phyloP scores from a whole-genome alignment of 495 filamentous ascomycete genomes.

The Peziza echinospora region DNA sequence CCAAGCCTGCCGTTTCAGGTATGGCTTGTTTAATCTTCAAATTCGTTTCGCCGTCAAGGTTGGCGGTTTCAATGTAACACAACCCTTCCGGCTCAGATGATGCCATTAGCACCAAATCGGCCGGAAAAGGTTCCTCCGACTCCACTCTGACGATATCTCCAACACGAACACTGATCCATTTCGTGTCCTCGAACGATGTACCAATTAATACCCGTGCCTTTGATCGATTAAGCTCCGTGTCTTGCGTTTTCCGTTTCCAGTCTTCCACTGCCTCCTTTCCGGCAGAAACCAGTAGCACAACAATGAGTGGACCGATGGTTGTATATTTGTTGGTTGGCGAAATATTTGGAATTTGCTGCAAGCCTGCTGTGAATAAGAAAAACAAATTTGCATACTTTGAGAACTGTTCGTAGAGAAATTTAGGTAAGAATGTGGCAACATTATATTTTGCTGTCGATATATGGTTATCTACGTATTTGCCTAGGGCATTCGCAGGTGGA shows the following conservation, averaged over 20 bases:
- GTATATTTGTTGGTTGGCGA: slow-evolving; percentile 90
- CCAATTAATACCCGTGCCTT: slow-evolving; percentile 69
- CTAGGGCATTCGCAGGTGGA: slow-evolving; percentile 67
- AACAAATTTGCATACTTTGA: slow-evolving; percentile 98
- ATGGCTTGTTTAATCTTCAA: slow-evolving; percentile 97
- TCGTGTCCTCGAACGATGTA: slow-evolving; percentile 62
- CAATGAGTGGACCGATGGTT: slow-evolving; percentile 75
- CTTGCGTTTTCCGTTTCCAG: slow-evolving; percentile 68
- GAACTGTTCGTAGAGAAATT: slow-evolving; percentile 98
- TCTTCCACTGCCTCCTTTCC: slow-evolving; percentile 91
- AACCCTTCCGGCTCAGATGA: slow-evolving; percentile 93
- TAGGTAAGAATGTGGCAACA: slow-evolving; percentile 78
- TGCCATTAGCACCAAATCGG: slow-evolving; percentile 76
- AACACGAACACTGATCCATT: slow-evolving; percentile 83
- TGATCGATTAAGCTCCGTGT: slow-evolving; percentile 71
- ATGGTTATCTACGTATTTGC: slow-evolving; percentile 88
- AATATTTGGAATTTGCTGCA: slow-evolving; percentile 91
- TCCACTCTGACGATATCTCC: slow-evolving; percentile 90
- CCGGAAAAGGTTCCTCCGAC: slow-evolving; percentile 89
- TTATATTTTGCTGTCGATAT: slow-evolving; percentile 98
- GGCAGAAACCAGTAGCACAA: slow-evolving; percentile 82
- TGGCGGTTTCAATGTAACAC: slow-evolving; percentile 98
- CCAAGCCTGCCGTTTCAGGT: slow-evolving; percentile 74
- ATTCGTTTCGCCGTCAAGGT: slow-evolving; percentile 95
- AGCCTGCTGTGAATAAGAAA: slow-evolving; percentile 89